Base-by-base conservation (phyloP, 768 basidiomycete genomes). In the Amanita muscaria region DNA sequence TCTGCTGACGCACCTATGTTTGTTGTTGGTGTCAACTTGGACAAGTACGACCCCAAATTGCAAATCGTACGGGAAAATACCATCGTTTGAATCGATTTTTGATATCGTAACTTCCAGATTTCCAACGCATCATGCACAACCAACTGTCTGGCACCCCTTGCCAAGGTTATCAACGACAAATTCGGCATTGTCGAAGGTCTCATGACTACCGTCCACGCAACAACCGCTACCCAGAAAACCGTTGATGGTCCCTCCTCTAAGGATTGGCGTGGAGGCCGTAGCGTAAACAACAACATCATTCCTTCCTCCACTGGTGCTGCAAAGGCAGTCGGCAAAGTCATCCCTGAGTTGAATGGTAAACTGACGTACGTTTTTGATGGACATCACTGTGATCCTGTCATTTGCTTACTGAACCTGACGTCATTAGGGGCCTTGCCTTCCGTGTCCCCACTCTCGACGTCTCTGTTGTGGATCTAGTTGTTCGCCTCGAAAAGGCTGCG, bases 61-160 rank as follows among this genome's bases (percentile, higher is more conserved):
- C 74, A 71, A 30, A 85, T 97, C 53, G 78, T 82, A 59, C 12
- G 18, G 15, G 27, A 10, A 14, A 5, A 10, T 30, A 8, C 15
- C 16, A 3, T 6, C 11, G 10, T 44, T 12, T 12, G 16, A 27
- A 25, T 30, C 25, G 18, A 22, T 29, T 10, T 23, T 22, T 42
- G 15, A 7, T 34, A 18, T n/a, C 15, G 25, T 44, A 8, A 21
- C 38, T 44, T 21, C 32, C 2, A 80, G 79, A 84, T 97, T 65
- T 97, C 93, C 53, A 94, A 96, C 65, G 93, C 93, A 15, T 94
- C 90, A n/a, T 92, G 90, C 76, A 94, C 92, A 29, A 93, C 91
- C 60, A 94, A 96, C 79, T 94, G 92, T 68, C 75, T 94, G 46
- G 91, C 91, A 11, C 88, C 91, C 48, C 79, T 94, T 47, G 91